phyloP scores from a whole-genome alignment of 768 basidiomycete species.

The Asterophora lycoperdoides region DNA sequence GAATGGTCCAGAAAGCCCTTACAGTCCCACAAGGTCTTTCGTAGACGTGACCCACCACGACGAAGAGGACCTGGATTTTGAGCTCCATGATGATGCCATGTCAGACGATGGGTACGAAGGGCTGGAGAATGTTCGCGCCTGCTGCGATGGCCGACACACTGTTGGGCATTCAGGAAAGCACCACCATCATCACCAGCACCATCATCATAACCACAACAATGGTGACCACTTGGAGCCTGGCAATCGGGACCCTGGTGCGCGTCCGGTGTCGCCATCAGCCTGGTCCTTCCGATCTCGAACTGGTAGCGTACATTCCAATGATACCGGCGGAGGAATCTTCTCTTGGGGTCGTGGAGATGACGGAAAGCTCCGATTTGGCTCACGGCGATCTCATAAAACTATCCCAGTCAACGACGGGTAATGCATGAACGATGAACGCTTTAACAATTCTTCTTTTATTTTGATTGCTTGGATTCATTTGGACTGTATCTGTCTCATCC shows the following conservation, averaged over 20 bases:
- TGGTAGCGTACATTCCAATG: constrained; percentile 69
- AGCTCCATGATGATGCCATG: constrained; percentile 68
- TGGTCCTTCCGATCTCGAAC: constrained; percentile 84
- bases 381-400: constrained; percentile 52
- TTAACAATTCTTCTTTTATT: constrained; percentile 14
- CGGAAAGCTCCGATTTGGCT: constrained; percentile 72
- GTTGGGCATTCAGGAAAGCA: constrained; percentile 60
- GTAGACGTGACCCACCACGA: constrained; percentile 47
- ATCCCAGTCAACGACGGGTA: constrained; percentile 26
- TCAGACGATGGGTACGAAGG: constrained; percentile 87
- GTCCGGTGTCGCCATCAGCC: constrained; percentile 69
- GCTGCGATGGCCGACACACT: constrained; percentile 84
- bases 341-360: constrained; percentile 62
- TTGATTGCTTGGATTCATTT: constrained; percentile 17
- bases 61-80: constrained; percentile 74
- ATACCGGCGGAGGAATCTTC: constrained; percentile 57
- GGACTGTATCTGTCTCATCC: constrained; percentile 17
- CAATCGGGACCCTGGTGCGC: constrained; percentile 37
- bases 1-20: constrained; percentile 69
- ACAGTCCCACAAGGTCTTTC: constrained; percentile 70
- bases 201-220: constrained; percentile 50
- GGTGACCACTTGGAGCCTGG: constrained; percentile 48
- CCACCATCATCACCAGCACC: constrained; percentile 56
- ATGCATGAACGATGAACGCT: constrained; percentile 12
- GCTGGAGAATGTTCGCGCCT: constrained; percentile 91